Conservation (phyloP, 345 rosid genomes). For the Brassica rapa region DNA sequence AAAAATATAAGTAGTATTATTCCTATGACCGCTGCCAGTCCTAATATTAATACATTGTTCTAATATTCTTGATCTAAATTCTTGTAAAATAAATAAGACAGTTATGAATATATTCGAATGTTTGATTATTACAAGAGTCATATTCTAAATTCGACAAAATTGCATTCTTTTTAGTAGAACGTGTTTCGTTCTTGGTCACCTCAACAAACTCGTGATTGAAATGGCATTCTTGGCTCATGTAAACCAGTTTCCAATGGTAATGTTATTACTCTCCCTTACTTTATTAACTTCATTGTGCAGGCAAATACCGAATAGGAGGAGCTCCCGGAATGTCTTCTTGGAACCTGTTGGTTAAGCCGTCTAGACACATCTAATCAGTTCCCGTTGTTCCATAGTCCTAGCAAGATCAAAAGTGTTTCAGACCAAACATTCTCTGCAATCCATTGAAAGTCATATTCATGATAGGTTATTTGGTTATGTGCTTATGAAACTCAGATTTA, state of each 20-base stretch:
- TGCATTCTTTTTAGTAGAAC: too few species aligned
- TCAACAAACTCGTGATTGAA: constrained; percentile 87
- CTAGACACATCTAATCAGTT: constrained; percentile 71
- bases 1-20: too few species aligned
- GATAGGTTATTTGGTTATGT: constrained; percentile 7
- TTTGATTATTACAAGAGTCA: too few species aligned
- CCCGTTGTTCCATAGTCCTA: constrained; percentile 40
- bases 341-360: constrained; percentile 87
- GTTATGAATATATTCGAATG: too few species aligned
- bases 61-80: too few species aligned
- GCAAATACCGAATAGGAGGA: constrained; percentile 90
- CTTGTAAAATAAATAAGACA: too few species aligned
- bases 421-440: constrained; percentile 33
- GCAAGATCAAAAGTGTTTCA: constrained; percentile 1
- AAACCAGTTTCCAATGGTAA: constrained; percentile 13
- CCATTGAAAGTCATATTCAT: constrained; percentile 21
- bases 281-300: constrained; percentile 41
- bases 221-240: constrained; percentile 96
- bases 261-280: not conserved
- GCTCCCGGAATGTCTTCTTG: constrained; percentile 88
- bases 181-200: constrained; percentile 81
- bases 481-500: constrained; percentile 12
- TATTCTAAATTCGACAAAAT: too few species aligned
- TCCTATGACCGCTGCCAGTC: too few species aligned
- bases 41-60: too few species aligned